phyloP scores from a whole-genome alignment of 495 filamentous ascomycete species.

The Penicillium pancosmium region DNA sequence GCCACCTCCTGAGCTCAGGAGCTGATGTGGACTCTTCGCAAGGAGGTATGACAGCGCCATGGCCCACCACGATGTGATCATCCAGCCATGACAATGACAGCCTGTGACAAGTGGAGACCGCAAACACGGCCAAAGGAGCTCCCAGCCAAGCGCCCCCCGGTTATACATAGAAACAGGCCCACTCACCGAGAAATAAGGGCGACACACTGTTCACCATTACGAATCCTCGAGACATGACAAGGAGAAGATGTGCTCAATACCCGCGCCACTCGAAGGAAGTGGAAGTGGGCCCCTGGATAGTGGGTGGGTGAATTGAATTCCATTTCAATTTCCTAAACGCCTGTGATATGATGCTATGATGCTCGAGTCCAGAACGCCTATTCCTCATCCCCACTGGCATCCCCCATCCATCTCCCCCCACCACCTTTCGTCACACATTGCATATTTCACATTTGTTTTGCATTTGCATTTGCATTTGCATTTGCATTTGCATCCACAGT shows the following conservation, averaged over 20 bases:
- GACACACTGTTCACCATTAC: conserved; percentile 18
- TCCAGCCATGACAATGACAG: conserved; percentile 3
- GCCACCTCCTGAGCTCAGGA: conserved; percentile 25
- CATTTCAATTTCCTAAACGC: not conserved
- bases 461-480: conserved; percentile 1
- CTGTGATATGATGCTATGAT: not conserved
- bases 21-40: conserved; percentile 2
- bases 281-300: conserved; percentile 2
- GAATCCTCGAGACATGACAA: conserved; percentile 16
- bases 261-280: conserved; percentile 18
- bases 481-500: not conserved
- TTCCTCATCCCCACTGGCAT: not conserved
- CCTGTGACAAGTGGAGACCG: not conserved
- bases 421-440: not conserved
- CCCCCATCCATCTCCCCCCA: not conserved
- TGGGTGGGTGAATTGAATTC: not conserved
- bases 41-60: conserved; percentile 17
- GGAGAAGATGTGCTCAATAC: not conserved
- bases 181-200: conserved; percentile 1
- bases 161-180: conserved; percentile 27
- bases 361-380: not conserved
- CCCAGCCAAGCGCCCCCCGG: conserved; percentile 3
- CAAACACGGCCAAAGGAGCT: conserved; percentile 5
- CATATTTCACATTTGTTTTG: not conserved
- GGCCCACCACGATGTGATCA: conserved; percentile 22